A percentile compares a stretch with the other conserved stretches of the same genome.
Evolutionary conservation across 2,329 filamentous ascomycete genomes (phyloP).

Genomic region (Magnaporthiopsis incrustans): DNA sequence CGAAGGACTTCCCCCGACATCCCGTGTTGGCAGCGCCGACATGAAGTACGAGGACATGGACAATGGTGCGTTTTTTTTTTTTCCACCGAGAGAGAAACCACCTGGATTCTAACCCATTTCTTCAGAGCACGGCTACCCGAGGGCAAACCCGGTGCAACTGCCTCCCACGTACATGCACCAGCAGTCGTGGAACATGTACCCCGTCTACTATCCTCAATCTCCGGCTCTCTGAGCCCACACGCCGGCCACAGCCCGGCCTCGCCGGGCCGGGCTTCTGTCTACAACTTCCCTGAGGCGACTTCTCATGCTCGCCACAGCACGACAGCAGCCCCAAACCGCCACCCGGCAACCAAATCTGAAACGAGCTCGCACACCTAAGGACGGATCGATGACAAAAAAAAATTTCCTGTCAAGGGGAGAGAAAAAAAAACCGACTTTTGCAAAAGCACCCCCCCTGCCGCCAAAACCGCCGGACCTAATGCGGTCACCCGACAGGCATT

Average conservation of each 20-base stretch:
- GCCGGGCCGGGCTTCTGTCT: not conserved
- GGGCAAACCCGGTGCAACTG: conserved; percentile 23
- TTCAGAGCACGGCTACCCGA: conserved; percentile 24
- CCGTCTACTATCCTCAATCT: conserved; percentile 25
- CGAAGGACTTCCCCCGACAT: conserved; percentile 23
- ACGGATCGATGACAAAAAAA: too few species aligned
- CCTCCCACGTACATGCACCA: conserved; percentile 23
- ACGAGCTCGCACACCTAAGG: not conserved
- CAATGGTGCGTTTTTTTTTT: conserved; percentile 13
- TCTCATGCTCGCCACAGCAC: not conserved
- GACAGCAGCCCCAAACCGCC: not conserved
- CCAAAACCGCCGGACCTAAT: not conserved
- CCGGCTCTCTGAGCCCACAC: conserved; percentile 17
- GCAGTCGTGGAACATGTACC: conserved; percentile 26
- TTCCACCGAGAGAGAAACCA: not conserved
- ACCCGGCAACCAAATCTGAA: not conserved
- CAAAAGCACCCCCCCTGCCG: not conserved
- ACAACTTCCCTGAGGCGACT: not conserved
- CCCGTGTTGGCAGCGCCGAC: conserved; percentile 23
- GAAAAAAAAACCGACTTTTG: not conserved
- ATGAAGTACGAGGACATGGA: conserved; percentile 27
- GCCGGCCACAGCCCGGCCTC: conserved; percentile 10
- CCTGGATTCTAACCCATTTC: conserved; percentile 9
- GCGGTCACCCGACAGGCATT: not conserved
- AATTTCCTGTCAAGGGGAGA: too few species aligned